A percentile compares a stretch with the other conserved stretches of the same genome.
Conservation (phyloP, 2,329 filamentous ascomycete genomes). For the Byssothecium circinans region DNA sequence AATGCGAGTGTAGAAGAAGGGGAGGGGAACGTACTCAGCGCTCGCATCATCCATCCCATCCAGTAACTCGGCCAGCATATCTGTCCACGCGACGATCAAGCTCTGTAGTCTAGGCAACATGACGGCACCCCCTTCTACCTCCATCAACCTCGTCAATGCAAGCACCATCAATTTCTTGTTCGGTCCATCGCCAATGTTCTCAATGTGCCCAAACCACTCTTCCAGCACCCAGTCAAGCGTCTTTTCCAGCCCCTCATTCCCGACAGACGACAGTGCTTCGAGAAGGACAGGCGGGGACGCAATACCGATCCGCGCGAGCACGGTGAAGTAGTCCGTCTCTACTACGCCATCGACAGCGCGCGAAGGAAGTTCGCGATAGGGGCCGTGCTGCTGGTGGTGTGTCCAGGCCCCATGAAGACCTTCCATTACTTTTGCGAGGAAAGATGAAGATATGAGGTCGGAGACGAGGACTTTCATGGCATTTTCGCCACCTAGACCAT, state of each 20-base stretch:
- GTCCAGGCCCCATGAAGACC: constrained; percentile 45
- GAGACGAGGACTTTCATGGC: constrained; percentile 53
- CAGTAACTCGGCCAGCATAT: constrained; percentile 66
- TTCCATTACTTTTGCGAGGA: constrained; percentile 57
- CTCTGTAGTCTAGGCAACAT: constrained; percentile 67
- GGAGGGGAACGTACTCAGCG: constrained; percentile 33
- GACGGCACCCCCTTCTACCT: constrained; percentile 59
- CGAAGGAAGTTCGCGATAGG: constrained; percentile 63
- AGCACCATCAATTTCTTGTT: constrained; percentile 73
- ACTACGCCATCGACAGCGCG: constrained; percentile 72
- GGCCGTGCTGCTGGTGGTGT: constrained; percentile 79
- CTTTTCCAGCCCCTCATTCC: constrained; percentile 29
- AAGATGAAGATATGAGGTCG: constrained; percentile 60
- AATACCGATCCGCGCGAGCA: constrained; percentile 77
- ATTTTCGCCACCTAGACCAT: constrained; percentile 55
- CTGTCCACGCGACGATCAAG: constrained; percentile 75
- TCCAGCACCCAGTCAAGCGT: constrained; percentile 54
- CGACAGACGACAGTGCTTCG: constrained; percentile 50
- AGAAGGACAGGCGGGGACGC: constrained; percentile 71
- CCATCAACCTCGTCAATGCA: constrained; percentile 70
- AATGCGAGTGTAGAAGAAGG: background rate
- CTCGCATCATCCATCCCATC: constrained; percentile 57
- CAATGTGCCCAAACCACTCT: constrained; percentile 69
- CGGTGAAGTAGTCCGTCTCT: constrained; percentile 81
- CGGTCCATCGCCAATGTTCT: constrained; percentile 66